Base-by-base conservation (phyloP, 1,284 basidiomycete genomes). In the Heliocybe sulcata region DNA sequence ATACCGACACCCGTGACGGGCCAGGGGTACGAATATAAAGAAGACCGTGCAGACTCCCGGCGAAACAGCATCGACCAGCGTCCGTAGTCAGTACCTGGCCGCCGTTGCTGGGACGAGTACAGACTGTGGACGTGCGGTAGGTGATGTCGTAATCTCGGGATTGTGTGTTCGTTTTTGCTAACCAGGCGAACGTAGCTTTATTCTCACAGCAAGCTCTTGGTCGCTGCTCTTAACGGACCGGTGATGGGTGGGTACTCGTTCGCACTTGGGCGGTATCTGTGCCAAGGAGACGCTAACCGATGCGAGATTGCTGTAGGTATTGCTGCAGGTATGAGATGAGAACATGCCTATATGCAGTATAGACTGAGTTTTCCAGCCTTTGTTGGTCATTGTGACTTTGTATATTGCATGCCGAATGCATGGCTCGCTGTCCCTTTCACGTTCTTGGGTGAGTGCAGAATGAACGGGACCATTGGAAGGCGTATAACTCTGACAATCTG, bases 381-480 rank as follows among this genome's bases (percentile, higher is more conserved):
- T 60, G 68, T 88, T 23, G 85, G 85, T 1, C 77, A 86, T 57
- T 87, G 87, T 60, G 85, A 89, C 63, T 86, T 88, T 62, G 83
- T 88, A 25, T 88, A 86, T 58, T 74, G 78, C n/a, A 66, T 87
- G 57, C 81, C 82, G 1, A 71, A 76, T 55, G 75, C 70, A 1
- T 88, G 83, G 82, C 65, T 88, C 11, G 78, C 79, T 26, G 72
- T 81, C 0, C 85, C 84, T 0, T 88, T 88, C 61, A 76, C 84
- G 0, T 86, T 85, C 61, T 62, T 88, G n/a, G 85, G 84, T 82
- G 53, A 52, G 73, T 65, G 22, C 54, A 25, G 9, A 19, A 35
- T 45, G 47, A 49, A 26, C 47, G n/a, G n/a, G n/a, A n/a, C n/a
- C n/a, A n/a, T n/a, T n/a, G n/a, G n/a, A n/a, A n/a, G n/a, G n/a